Conservation (phyloP, 331 rosid species). For the Erythrophleum ivorense region DNA sequence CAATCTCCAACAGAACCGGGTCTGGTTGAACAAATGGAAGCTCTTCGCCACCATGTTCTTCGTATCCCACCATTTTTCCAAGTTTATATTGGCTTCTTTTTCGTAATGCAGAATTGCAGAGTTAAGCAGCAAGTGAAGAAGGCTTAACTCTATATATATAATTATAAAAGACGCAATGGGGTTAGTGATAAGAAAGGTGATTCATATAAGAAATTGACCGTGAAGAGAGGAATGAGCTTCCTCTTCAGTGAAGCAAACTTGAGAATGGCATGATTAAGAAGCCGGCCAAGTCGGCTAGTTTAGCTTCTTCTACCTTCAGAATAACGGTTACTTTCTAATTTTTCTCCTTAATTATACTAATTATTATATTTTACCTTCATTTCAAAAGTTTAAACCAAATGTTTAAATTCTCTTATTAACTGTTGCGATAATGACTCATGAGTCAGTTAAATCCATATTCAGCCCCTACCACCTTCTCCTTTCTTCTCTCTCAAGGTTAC, state of each 20-base stretch:
- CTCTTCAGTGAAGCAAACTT: constrained; percentile 55
- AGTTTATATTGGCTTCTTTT: neutral
- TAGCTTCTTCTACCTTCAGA: constrained; percentile 43
- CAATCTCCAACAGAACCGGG: constrained; percentile 75
- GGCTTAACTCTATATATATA: neutral
- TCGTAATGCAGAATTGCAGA: constrained; percentile 17
- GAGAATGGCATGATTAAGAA: constrained; percentile 23
- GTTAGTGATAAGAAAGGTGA: constrained; percentile 30
- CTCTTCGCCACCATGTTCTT: constrained; percentile 62
- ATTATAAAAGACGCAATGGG: neutral
- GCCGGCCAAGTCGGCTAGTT: constrained; percentile 67
- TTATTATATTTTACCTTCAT: neutral
- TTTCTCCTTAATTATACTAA: neutral
- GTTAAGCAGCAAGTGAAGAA: constrained; percentile 25
- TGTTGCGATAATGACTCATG: constrained; percentile 14
- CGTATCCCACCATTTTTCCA: constrained; percentile 65
- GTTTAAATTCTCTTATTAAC: neutral
- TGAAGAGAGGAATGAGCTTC: constrained; percentile 46
- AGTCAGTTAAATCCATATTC: constrained; percentile 1
- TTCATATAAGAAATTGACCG: constrained; percentile 54
- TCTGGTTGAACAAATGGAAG: constrained; percentile 54
- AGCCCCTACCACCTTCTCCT: neutral
- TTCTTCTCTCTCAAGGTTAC: no score
- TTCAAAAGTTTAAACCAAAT: neutral
- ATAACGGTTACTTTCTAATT: constrained; percentile 54